Percentiles rank a stretch among this genome's conserved stretches.
phyloP scores from a whole-genome alignment of 495 filamentous ascomycete species.

The Friedmanniomyces simplex region DNA sequence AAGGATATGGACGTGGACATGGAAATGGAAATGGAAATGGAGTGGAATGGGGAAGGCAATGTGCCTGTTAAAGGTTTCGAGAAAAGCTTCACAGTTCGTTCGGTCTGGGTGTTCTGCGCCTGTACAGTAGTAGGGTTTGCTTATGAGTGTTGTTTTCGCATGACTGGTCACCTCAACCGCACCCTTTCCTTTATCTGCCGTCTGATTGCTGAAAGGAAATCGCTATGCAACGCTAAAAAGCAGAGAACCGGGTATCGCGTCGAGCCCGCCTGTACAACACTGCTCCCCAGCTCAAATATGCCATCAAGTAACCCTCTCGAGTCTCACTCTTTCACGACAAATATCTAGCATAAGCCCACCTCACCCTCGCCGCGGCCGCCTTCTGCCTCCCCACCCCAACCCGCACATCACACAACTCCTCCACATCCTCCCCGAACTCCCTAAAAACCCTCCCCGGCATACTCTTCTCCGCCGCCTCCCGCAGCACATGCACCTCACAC shows the following conservation, averaged over 20 bases:
- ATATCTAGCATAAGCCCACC: constrained; percentile 81
- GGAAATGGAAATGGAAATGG: not conserved
- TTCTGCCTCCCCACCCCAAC: constrained; percentile 60
- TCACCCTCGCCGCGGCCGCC: constrained; percentile 66
- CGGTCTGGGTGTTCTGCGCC: not conserved
- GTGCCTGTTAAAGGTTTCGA: not conserved
- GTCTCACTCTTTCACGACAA: too few species aligned
- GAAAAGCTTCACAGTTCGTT: not conserved
- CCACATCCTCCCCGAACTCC: constrained; percentile 77
- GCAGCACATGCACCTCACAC: constrained; percentile 74
- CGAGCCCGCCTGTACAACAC: not conserved
- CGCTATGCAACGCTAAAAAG: constrained; percentile 6
- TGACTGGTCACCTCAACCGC: not conserved
- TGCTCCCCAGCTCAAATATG: not conserved
- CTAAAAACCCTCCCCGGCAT: constrained; percentile 61
- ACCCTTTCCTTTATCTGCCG: too few species aligned
- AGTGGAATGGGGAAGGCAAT: not conserved
- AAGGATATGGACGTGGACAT: too few species aligned
- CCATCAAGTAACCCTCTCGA: too few species aligned
- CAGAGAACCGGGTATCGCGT: not conserved
- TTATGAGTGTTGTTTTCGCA: not conserved
- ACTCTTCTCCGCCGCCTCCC: constrained; percentile 49
- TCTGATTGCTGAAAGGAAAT: too few species aligned
- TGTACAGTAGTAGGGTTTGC: not conserved
- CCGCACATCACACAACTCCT: constrained; percentile 69